Percentiles rank a stretch among this genome's conserved stretches.
Conservation (phyloP, 768 basidiomycete species). For the Russula olivacea region DNA sequence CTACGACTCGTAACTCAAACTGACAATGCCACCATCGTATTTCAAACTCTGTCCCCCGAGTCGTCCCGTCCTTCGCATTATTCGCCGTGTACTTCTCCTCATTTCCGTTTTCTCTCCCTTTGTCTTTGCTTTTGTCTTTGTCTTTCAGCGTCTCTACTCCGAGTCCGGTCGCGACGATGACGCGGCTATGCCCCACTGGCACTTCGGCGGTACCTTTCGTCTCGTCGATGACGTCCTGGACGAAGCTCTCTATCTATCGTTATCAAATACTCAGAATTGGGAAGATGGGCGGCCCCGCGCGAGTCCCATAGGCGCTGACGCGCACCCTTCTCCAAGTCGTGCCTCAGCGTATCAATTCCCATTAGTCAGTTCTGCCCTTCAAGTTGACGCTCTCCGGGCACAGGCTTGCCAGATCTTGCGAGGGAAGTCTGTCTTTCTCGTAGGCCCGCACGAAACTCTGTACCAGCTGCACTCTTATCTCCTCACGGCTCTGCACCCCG, state of each 20-base stretch:
- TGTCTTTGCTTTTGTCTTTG: not conserved
- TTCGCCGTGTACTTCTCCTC: not conserved
- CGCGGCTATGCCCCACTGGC: no score
- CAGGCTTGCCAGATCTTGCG: constrained; percentile 2
- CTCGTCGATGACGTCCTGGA: constrained; percentile 9
- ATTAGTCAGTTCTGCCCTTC: not conserved
- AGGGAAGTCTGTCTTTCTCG: constrained; percentile 8
- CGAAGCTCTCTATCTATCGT: not conserved
- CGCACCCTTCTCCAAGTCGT: not conserved
- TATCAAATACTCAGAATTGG: not conserved
- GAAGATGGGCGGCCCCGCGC: not conserved
- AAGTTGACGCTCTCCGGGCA: not conserved
- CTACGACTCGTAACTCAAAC: not conserved
- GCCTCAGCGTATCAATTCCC: not conserved
- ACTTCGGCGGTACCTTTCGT: not conserved
- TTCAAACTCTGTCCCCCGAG: not conserved
- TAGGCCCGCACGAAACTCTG: constrained; percentile 13
- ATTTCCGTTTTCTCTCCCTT: not conserved
- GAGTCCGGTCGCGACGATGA: not conserved
- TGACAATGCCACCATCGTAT: not conserved
- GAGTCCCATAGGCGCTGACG: not conserved
- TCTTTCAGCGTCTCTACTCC: not conserved
- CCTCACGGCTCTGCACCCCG: not conserved
- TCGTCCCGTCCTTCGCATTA: no score
- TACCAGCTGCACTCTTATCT: constrained; percentile 18